phyloP scores from a whole-genome alignment of 768 basidiomycete species.

The Mycena chlorophos region DNA sequence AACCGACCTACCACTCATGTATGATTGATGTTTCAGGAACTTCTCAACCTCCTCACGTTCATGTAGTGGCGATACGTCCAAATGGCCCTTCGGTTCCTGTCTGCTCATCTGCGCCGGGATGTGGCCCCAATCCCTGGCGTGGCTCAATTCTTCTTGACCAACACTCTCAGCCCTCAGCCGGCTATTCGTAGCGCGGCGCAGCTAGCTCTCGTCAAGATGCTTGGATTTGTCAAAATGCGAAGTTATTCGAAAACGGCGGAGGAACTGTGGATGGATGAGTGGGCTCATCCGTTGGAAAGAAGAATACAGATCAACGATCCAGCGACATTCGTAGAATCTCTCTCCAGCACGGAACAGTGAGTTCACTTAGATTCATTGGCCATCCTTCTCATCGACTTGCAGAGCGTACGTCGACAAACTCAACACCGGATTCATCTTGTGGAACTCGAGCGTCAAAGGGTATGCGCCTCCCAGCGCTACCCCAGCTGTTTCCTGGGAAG shows the following conservation, averaged over 20 bases:
- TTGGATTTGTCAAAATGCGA: conserved; percentile 72
- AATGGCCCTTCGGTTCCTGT: conserved; percentile 64
- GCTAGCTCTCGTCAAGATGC: conserved; percentile 67
- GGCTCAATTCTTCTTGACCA: conserved; percentile 62
- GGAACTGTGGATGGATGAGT: conserved; percentile 74
- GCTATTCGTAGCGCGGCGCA: conserved; percentile 66
- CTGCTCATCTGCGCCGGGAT: conserved; percentile 65
- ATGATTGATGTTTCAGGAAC: conserved; percentile 29
- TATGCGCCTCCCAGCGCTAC: conserved; percentile 47
- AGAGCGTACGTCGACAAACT: conserved; percentile 71
- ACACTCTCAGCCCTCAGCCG: conserved; percentile 70
- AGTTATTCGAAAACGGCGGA: conserved; percentile 63
- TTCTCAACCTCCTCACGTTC: conserved; percentile 10
- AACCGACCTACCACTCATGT: conserved; percentile 69
- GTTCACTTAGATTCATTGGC: conserved; percentile 15
- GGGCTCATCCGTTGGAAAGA: conserved; percentile 61
- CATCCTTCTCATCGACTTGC: conserved; percentile 25
- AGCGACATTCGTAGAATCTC: conserved; percentile 47
- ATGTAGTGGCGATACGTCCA: conserved; percentile 82
- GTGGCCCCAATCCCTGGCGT: conserved; percentile 50
- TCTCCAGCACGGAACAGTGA: conserved; percentile 36
- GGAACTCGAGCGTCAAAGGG: conserved; percentile 64
- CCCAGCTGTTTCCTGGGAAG: conserved; percentile 53
- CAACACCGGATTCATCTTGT: conserved; percentile 75
- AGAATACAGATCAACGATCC: conserved; percentile 50